A percentile compares a stretch with the other conserved stretches of the same genome.
Evolutionary conservation across 2,329 filamentous ascomycete species (phyloP).

Genomic region (Penicillium oxalicum): DNA sequence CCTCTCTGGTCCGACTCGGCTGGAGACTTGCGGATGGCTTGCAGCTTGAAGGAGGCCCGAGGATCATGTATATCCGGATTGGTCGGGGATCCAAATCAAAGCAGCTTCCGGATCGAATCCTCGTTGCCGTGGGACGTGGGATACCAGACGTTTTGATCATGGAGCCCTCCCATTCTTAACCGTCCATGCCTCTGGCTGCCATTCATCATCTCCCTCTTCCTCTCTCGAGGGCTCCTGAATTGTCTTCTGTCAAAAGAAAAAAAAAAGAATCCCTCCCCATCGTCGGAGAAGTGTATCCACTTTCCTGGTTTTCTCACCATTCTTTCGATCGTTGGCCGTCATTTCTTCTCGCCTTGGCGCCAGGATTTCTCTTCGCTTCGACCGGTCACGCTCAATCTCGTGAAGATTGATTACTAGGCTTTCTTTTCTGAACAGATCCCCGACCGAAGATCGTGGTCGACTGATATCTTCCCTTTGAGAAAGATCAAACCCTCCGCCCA

Average conservation of each 20-base stretch:
- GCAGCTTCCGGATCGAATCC: slow-evolving; percentile 5
- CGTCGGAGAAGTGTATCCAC: neutral
- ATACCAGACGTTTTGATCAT: neutral
- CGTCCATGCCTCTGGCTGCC: no score
- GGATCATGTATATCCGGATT: slow-evolving; percentile 8
- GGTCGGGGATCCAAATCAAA: slow-evolving; percentile 2
- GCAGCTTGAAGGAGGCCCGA: neutral
- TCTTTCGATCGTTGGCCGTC: neutral
- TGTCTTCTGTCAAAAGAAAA: no score
- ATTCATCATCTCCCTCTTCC: slow-evolving; percentile 1
- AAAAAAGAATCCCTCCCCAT: neutral
- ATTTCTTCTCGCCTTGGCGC: neutral
- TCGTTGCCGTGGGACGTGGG: neutral
- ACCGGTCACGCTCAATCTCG: no score
- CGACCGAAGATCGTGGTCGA: no score
- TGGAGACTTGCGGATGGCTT: neutral
- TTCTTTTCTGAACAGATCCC: no score
- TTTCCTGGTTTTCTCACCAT: neutral
- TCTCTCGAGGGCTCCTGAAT: neutral
- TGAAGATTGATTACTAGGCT: no score
- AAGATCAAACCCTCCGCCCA: no score
- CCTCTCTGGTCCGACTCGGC: neutral
- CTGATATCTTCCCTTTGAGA: no score
- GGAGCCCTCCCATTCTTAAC: neutral
- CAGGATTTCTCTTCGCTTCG: neutral